These are phyloP conservation scores for Erythrobasidium hasegawianum DNA, from an alignment of 1,284 basidiomycete species.

Conservation along the genomic window DNA sequence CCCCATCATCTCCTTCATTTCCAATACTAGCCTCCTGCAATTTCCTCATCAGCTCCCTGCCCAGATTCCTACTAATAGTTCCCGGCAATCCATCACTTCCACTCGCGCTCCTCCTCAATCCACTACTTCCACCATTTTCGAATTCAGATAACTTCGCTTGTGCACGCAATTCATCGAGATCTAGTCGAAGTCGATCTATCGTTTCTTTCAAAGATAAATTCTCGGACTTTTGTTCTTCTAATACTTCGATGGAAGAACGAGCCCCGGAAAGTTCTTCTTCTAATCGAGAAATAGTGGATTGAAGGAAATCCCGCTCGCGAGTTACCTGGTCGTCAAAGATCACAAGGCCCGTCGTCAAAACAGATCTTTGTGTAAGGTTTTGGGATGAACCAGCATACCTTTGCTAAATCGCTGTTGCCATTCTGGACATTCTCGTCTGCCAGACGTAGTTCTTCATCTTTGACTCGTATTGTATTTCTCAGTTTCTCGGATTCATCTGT, in stretches of 20 bases:
- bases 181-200: conserved; percentile 81
- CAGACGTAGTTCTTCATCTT: conserved; percentile 64
- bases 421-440: conserved; percentile 57
- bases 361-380: background rate
- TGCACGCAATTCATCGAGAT: conserved; percentile 77
- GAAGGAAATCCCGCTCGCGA: conserved; percentile 63
- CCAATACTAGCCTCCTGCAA: conserved; percentile 51
- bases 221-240: conserved; percentile 86
- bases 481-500: conserved; percentile 71
- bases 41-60: conserved; percentile 68
- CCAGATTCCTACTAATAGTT: conserved; percentile 72
- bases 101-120: conserved; percentile 42
- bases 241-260: conserved; percentile 63
- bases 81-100: conserved; percentile 54
- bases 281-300: conserved; percentile 62
- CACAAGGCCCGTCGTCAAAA: conserved; percentile 40
- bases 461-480: conserved; percentile 64
- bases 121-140: conserved; percentile 33
- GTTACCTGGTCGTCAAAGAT: conserved; percentile 36
- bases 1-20: conserved; percentile 44
- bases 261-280: conserved; percentile 65
- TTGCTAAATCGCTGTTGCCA: conserved; percentile 56
- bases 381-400: conserved; percentile 35
- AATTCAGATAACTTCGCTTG: conserved; percentile 51
- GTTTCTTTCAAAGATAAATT: conserved; percentile 71